A percentile compares a stretch with the other conserved stretches of the same genome.
These are phyloP conservation scores for Diplosphaera chodatii DNA, from an alignment of 139 green algal species.

Conservation along the genomic window DNA sequence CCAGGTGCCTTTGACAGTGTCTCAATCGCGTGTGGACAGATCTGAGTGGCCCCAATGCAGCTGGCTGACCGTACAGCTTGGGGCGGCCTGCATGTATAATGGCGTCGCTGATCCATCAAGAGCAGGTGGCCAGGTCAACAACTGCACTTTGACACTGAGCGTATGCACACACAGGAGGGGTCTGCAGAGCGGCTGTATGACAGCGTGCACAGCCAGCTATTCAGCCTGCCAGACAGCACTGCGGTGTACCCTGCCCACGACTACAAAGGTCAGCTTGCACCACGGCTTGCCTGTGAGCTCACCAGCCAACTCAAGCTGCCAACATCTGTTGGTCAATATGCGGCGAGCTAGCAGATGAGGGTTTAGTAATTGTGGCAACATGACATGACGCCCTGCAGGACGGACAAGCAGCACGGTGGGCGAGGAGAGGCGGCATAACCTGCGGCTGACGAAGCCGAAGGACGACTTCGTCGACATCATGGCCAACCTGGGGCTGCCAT, in stretches of 20 bases:
- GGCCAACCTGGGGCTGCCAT: conserved; percentile 44
- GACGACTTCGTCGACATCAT: conserved; percentile 62
- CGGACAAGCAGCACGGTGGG: conserved; percentile 38
- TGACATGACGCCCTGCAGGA: conserved; percentile 7
- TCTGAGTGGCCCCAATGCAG: neutral
- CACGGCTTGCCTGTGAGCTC: neutral
- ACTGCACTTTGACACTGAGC: neutral
- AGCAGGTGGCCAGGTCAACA: no score
- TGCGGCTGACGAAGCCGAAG: conserved; percentile 48
- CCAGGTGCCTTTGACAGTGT: no score
- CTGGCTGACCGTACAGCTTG: neutral
- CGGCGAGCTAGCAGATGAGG: no score
- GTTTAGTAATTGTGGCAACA: no score
- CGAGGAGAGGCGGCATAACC: conserved; percentile 57
- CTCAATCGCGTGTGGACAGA: conserved; percentile 2
- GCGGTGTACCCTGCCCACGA: conserved; percentile 54
- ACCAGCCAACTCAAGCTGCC: no score
- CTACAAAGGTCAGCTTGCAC: conserved; percentile 33
- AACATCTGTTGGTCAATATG: no score
- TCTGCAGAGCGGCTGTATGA: conserved; percentile 16
- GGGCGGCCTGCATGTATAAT: no score
- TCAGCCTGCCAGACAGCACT: conserved; percentile 38
- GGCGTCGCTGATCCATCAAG: no score
- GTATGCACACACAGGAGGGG: neutral
- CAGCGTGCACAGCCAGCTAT: conserved; percentile 32